These are phyloP conservation scores for Priceomyces melissophilus DNA, from an alignment of 805 yeast species.

Conservation along the genomic window DNA sequence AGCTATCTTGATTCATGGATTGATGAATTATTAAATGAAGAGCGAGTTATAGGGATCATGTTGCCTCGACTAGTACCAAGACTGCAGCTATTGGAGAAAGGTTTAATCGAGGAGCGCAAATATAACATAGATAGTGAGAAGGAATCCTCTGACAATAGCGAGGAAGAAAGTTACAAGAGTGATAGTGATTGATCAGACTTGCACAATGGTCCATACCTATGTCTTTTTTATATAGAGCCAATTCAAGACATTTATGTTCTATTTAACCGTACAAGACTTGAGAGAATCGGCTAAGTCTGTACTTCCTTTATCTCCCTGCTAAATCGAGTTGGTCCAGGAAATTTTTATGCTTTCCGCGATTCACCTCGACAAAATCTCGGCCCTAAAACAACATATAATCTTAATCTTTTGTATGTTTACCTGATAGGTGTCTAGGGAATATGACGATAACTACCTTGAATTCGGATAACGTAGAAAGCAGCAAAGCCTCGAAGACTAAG, in stretches of 20 bases:
- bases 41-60: slow-evolving; percentile 68
- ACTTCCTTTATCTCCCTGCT: background rate
- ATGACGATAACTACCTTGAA: slow-evolving; percentile 36
- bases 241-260: no score
- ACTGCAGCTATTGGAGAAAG: slow-evolving; percentile 39
- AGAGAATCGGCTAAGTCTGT: no score
- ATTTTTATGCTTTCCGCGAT: background rate
- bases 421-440: background rate
- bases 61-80: slow-evolving; percentile 59
- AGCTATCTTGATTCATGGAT: slow-evolving; percentile 69
- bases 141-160: slow-evolving; percentile 4
- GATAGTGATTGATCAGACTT: slow-evolving; percentile 32
- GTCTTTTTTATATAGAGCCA: no score
- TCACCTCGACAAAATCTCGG: no score
- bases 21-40: slow-evolving; percentile 54
- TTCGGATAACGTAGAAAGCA: slow-evolving; percentile 19
- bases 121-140: slow-evolving; percentile 27
- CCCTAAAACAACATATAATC: no score
- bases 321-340: background rate
- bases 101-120: slow-evolving; percentile 35
- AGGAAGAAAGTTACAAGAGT: slow-evolving; percentile 22
- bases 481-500: slow-evolving; percentile 32
- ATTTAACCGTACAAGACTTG: no score
- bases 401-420: no score
- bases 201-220: no score